Conservation (phyloP, 345 rosid species). For the Gossypium herbaceum region DNA sequence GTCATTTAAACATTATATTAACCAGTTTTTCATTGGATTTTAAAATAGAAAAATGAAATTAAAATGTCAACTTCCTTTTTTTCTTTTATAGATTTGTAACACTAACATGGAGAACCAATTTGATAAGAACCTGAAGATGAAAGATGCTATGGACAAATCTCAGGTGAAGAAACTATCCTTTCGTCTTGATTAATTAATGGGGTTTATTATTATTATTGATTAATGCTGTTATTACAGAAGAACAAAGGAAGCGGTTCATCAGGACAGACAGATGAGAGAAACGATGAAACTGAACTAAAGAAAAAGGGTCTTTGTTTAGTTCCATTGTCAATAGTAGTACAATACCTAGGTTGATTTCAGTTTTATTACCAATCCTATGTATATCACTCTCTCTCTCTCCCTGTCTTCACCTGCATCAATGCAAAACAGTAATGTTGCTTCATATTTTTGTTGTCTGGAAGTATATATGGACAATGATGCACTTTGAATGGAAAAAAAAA, state of each 20-base stretch:
- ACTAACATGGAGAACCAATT: slow-evolving; percentile 21
- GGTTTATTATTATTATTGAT: background rate
- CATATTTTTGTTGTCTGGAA: too few species aligned
- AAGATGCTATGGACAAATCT: slow-evolving; percentile 20
- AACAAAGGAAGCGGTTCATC: slow-evolving; percentile 14
- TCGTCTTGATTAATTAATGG: background rate
- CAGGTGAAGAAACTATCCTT: slow-evolving; percentile 7
- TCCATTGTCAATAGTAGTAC: slow-evolving; percentile 40
- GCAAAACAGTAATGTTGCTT: background rate
- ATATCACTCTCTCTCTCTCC: background rate
- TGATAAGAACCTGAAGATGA: slow-evolving; percentile 21
- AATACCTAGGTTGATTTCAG: slow-evolving; percentile 29
- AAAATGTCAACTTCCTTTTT: background rate
- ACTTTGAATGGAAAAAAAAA: background rate
- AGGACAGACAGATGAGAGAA: slow-evolving; percentile 17
- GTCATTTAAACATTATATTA: background rate
- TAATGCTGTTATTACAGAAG: slow-evolving; percentile 11
- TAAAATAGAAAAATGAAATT: background rate
- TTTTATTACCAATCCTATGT: background rate
- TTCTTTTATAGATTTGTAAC: slow-evolving; percentile 25
- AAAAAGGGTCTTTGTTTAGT: slow-evolving; percentile 51
- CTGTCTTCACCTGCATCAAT: background rate
- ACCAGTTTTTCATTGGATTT: too few species aligned
- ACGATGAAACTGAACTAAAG: slow-evolving; percentile 27
- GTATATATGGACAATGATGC: background rate